Evolutionary conservation across 1,139 yeast genomes (phyloP), one percentile per base, ranked within the genome.

Genomic region (Pichia inconspicua): DNA sequence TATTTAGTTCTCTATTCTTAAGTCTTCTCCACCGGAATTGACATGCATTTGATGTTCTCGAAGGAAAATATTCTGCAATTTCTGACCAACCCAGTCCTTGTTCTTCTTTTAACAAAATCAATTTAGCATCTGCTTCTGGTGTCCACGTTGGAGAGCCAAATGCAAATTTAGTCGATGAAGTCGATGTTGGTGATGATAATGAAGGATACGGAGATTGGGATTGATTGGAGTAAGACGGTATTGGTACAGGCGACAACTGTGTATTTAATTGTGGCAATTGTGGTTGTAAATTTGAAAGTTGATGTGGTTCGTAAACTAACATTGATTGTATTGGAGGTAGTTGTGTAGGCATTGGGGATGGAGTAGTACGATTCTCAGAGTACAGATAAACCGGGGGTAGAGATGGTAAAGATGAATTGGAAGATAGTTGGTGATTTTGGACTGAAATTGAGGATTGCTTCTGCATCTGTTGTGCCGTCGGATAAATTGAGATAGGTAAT

Each of bases 61-160:
- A 77, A 44, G 71, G 72, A 64, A 83, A 83, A 60, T 82, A 78
- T 50, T 77, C 70, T 9, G 88, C 81, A 44, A 83, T 82, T 55
- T 82, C 88, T 62, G 82, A 82, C 90, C 90, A 83, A 0, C 89
- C 89, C 51, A 83, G 67, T 58, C 81, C 81, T 60, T 78, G 82
- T 48, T 73, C 75, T 62, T 82, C 89, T 60, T 82, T 83, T 57
- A 83, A 68, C 59, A 80, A 84, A 70, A 84, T 74, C 50, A 83
- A 67, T 43, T 82, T 66, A 30, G 77, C 66, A 58, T 83, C 90
- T 60, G 83, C 89, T 58, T 79, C 80, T 2, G 85, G 79, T 55
- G 80, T 85, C 90, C 90, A 83, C 0, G 87, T 58, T 9, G 53
- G 55, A 2, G 61, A 51, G 11, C 53, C 53, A 38, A 44, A 52